Evolutionary conservation across 179 eudicot genomes (phyloP).

Genomic region (Spergularia azorica): DNA sequence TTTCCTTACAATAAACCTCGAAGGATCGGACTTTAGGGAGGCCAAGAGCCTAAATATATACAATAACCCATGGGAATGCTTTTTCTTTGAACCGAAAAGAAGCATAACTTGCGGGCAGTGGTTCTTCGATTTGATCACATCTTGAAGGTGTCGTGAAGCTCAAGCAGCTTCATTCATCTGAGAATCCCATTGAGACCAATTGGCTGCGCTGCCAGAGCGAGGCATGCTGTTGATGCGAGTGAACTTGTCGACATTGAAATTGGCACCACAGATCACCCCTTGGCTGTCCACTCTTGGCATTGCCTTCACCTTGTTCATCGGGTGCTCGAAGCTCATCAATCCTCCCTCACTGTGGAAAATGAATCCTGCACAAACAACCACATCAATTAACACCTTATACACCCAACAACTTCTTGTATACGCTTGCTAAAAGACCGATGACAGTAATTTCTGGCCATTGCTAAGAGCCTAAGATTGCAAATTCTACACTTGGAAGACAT

Average conservation of each 20-base stretch:
- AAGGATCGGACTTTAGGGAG: not conserved
- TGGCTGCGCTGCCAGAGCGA: constrained; percentile 68
- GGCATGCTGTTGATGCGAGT: constrained; percentile 78
- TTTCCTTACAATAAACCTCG: not conserved
- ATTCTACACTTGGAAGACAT: too few relatives aligned
- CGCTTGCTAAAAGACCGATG: not conserved
- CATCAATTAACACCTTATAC: not conserved
- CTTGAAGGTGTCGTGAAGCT: not conserved
- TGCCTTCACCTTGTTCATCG: constrained; percentile 82
- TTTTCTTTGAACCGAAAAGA: not conserved
- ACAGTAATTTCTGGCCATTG: too few relatives aligned
- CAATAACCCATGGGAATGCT: not conserved
- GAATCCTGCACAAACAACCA: constrained; percentile 48
- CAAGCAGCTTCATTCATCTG: constrained; percentile 36
- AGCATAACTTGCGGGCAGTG: not conserved
- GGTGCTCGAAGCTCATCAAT: constrained; percentile 89
- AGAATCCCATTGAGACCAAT: constrained; percentile 69
- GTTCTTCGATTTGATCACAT: too few relatives aligned
- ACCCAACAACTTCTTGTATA: not conserved
- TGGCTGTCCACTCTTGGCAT: constrained; percentile 92
- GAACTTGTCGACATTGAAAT: constrained; percentile 73
- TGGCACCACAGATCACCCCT: constrained; percentile 83
- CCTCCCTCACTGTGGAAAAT: constrained; percentile 90
- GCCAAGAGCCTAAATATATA: not conserved
- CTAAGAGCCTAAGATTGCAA: too few relatives aligned